phyloP scores from a whole-genome alignment of 306 rosid genomes.

The Dryas octopetala region DNA sequence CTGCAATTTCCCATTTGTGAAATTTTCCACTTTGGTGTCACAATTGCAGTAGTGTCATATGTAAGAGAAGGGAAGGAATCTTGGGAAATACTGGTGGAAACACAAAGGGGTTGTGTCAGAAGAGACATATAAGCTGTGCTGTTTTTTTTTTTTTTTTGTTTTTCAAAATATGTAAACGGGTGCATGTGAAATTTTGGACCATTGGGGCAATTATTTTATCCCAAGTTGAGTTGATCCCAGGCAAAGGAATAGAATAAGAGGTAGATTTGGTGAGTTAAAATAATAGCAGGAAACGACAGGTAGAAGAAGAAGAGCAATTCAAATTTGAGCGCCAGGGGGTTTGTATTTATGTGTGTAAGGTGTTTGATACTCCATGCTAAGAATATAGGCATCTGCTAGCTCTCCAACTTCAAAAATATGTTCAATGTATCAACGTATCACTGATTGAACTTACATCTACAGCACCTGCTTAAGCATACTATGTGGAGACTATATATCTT shows the following conservation, averaged over 20 bases:
- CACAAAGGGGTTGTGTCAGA: slow-evolving; percentile 28
- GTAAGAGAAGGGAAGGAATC: slow-evolving; percentile 18
- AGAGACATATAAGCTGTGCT: slow-evolving; percentile 13
- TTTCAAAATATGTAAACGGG: slow-evolving; percentile 31
- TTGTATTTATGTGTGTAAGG: slow-evolving; percentile 16
- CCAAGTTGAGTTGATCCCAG: slow-evolving; percentile 27
- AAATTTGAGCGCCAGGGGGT: slow-evolving; percentile 31
- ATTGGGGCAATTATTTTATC: slow-evolving; percentile 46
- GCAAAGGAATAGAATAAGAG: slow-evolving; percentile 45
- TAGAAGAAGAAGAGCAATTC: slow-evolving; percentile 28
- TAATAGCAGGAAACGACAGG: slow-evolving; percentile 27
- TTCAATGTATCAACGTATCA: slow-evolving; percentile 21
- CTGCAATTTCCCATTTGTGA: slow-evolving; percentile 71
- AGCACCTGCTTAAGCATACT: neutral
- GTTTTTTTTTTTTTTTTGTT: too few relatives aligned
- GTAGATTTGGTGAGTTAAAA: slow-evolving; percentile 35
- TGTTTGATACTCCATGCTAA: neutral
- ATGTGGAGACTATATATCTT: neutral
- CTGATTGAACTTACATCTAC: neutral
- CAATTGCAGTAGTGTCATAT: slow-evolving; percentile 8
- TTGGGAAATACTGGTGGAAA: too few relatives aligned
- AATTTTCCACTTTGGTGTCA: neutral
- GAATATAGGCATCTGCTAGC: neutral
- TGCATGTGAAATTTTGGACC: slow-evolving; percentile 65
- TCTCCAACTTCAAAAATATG: neutral